Percentiles rank a stretch among this genome's conserved stretches.
Evolutionary conservation across 2,329 filamentous ascomycete species (phyloP).

Genomic region (Paraphaeosphaeria sporulosa): DNA sequence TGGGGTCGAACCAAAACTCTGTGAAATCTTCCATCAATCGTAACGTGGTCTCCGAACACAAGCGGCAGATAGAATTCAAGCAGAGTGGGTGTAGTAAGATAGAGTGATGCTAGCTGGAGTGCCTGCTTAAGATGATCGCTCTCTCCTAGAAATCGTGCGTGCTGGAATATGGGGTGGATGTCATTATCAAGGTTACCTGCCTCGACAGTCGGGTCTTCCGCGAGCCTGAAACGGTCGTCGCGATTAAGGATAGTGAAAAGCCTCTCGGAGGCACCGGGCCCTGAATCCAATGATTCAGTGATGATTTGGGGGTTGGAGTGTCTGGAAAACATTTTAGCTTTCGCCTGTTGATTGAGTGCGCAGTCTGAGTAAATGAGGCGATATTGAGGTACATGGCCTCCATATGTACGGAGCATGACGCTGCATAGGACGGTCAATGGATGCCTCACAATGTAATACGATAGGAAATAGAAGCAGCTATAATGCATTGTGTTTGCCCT

Average conservation of each 20-base stretch:
- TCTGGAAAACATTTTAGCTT: neutral
- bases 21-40: slow-evolving; percentile 17
- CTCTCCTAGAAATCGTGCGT: slow-evolving; percentile 19
- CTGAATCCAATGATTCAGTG: neutral
- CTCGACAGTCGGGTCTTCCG: slow-evolving; percentile 32
- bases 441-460: slow-evolving; percentile 22
- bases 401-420: neutral
- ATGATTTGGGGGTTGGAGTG: neutral
- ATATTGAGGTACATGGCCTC: neutral
- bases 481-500: slow-evolving; percentile 1
- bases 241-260: slow-evolving; percentile 29
- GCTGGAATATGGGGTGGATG: slow-evolving; percentile 41
- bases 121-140: slow-evolving; percentile 27
- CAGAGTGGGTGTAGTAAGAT: slow-evolving; percentile 36
- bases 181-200: slow-evolving; percentile 34
- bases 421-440: neutral
- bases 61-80: slow-evolving; percentile 43
- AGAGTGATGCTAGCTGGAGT: slow-evolving; percentile 44
- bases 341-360: neutral
- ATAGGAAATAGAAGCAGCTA: slow-evolving; percentile 8
- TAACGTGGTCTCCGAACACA: slow-evolving; percentile 37
- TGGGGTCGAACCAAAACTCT: slow-evolving; percentile 29
- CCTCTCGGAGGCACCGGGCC: slow-evolving; percentile 15
- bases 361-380: neutral
- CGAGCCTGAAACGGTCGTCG: slow-evolving; percentile 42